Percentiles rank a stretch among this genome's conserved stretches.
phyloP scores from a whole-genome alignment of 2,329 filamentous ascomycete genomes.

The Ophiosphaerella herpotricha region DNA sequence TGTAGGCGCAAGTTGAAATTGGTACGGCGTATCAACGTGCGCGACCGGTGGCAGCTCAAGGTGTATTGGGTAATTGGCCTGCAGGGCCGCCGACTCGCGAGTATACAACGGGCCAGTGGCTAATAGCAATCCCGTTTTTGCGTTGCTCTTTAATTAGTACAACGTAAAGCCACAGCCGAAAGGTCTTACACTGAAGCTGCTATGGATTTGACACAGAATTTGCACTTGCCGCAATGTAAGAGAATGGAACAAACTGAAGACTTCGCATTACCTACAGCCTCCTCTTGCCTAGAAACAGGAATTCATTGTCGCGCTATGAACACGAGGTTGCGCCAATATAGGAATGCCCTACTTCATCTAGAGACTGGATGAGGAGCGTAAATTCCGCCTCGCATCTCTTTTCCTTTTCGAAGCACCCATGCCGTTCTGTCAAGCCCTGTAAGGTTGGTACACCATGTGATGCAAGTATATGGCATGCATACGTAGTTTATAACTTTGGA shows the following conservation, averaged over 20 bases:
- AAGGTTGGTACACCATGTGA: no score
- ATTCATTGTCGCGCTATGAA: slow-evolving; percentile 33
- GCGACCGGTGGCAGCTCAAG: slow-evolving; percentile 82
- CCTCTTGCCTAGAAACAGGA: slow-evolving; percentile 30
- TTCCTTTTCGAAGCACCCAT: no score
- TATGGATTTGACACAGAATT: slow-evolving; percentile 8
- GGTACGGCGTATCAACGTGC: slow-evolving; percentile 67
- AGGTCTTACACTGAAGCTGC: slow-evolving; percentile 22
- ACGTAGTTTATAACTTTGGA: no score
- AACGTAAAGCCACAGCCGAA: not conserved
- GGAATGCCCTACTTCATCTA: slow-evolving; percentile 26
- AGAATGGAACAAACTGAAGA: slow-evolving; percentile 25
- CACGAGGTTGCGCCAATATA: slow-evolving; percentile 27
- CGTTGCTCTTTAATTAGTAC: slow-evolving; percentile 15
- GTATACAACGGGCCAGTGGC: slow-evolving; percentile 20
- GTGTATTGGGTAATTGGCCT: slow-evolving; percentile 73
- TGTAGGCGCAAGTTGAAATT: slow-evolving; percentile 72
- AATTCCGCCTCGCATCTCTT: not conserved
- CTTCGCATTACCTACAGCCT: slow-evolving; percentile 32
- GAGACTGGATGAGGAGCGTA: slow-evolving; percentile 34
- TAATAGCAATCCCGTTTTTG: slow-evolving; percentile 21
- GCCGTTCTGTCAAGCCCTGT: no score
- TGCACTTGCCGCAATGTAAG: slow-evolving; percentile 9
- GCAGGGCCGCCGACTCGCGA: slow-evolving; percentile 35
- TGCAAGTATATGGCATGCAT: no score